These are phyloP conservation scores for Apiospora saccharicola DNA, from an alignment of 2,329 filamentous ascomycete genomes.

Conservation along the genomic window DNA sequence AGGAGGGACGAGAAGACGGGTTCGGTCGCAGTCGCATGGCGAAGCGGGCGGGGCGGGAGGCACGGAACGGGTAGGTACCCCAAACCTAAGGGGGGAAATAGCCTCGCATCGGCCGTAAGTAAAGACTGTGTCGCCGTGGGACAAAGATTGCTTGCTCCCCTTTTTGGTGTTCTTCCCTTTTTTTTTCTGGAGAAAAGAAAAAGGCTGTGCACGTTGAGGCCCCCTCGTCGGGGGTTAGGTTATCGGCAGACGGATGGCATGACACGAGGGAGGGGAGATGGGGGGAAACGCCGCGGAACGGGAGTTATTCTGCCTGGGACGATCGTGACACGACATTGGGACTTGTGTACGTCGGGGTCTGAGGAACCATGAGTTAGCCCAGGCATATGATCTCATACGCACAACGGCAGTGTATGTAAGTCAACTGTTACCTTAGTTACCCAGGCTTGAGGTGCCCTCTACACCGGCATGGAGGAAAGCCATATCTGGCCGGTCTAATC, in stretches of 20 bases:
- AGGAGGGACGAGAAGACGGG: neutral
- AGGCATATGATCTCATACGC: neutral
- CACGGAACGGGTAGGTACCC: slow-evolving; percentile 15
- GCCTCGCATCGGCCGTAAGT: slow-evolving; percentile 19
- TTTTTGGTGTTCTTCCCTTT: neutral
- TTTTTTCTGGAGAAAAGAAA: neutral
- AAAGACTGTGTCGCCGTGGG: slow-evolving; percentile 17
- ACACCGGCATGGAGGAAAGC: neutral
- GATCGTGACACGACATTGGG: slow-evolving; percentile 10
- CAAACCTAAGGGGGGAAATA: slow-evolving; percentile 17
- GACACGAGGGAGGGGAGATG: neutral
- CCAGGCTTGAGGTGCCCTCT: neutral
- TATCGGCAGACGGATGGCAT: slow-evolving; percentile 20
- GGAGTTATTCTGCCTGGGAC: slow-evolving; percentile 21
- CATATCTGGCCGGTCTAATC: neutral
- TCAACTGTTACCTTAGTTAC: neutral
- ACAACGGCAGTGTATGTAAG: neutral
- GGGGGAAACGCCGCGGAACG: neutral
- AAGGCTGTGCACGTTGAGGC: neutral
- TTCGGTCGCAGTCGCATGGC: slow-evolving; percentile 18
- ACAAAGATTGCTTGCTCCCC: slow-evolving; percentile 8
- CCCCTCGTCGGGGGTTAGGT: slow-evolving; percentile 14
- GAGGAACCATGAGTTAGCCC: neutral
- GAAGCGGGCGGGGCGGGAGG: neutral
- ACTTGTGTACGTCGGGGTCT: neutral